Percentiles rank a stretch among this genome's conserved stretches.
These are phyloP conservation scores for Dipodascopsis tothii DNA, from an alignment of 805 yeast species.

Conservation along the genomic window DNA sequence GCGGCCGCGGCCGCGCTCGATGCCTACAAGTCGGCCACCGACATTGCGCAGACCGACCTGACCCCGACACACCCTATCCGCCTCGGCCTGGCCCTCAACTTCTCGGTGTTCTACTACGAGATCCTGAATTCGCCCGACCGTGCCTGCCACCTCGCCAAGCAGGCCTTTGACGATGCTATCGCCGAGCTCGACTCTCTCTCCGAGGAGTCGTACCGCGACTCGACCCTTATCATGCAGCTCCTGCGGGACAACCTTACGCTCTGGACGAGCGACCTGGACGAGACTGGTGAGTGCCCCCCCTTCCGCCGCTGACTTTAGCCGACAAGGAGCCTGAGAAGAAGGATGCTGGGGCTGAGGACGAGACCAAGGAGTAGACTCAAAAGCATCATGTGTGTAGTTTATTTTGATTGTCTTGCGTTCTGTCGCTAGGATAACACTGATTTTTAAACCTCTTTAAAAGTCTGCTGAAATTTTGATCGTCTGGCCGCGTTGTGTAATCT, in stretches of 20 bases:
- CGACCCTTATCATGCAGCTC: slow-evolving; percentile 89
- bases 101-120: slow-evolving; percentile 89
- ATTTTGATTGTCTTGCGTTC: too few species aligned
- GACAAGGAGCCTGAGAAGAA: slow-evolving; percentile 11
- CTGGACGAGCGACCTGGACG: slow-evolving; percentile 57
- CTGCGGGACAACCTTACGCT: slow-evolving; percentile 39
- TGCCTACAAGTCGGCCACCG: slow-evolving; percentile 94
- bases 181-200: slow-evolving; percentile 89
- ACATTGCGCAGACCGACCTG: slow-evolving; percentile 94
- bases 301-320: slow-evolving; percentile 13
- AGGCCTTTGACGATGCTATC: slow-evolving; percentile 91
- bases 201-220: slow-evolving; percentile 89
- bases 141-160: slow-evolving; percentile 92
- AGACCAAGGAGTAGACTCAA: slow-evolving; percentile 10
- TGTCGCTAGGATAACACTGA: too few species aligned
- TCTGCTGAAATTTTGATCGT: too few species aligned
- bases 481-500: too few species aligned
- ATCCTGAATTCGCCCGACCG: slow-evolving; percentile 89
- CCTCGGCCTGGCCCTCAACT: slow-evolving; percentile 88
- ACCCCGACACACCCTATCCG: slow-evolving; percentile 99
- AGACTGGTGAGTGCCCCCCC: slow-evolving; percentile 27
- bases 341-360: slow-evolving; percentile 17
- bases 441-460: too few species aligned
- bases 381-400: not conserved
- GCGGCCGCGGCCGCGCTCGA: slow-evolving; percentile 92